Percentiles rank a stretch among this genome's conserved stretches.
Evolutionary conservation across 2,329 filamentous ascomycete genomes (phyloP).

Genomic region (Onygenales sp.): DNA sequence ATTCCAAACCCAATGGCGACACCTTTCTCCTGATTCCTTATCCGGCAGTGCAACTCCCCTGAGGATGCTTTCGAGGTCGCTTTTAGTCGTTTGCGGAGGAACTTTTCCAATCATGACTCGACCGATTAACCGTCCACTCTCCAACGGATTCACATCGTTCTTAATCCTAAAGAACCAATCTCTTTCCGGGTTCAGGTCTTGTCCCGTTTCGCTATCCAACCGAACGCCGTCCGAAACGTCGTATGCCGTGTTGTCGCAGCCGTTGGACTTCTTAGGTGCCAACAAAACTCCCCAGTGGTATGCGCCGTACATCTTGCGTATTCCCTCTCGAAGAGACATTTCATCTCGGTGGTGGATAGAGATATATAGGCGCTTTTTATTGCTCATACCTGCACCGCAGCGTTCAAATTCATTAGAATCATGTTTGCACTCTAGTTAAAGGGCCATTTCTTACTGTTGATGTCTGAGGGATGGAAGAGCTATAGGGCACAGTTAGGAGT

Average conservation of each 20-base stretch:
- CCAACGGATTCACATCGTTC: constrained; percentile 2
- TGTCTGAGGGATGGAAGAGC: background rate
- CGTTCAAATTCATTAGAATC: constrained; percentile 1
- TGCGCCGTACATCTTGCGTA: background rate
- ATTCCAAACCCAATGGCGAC: constrained; percentile 6
- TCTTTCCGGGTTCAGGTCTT: constrained; percentile 1
- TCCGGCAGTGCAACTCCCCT: constrained; percentile 4
- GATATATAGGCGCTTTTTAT: constrained; percentile 1
- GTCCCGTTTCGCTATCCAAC: background rate
- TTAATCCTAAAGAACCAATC: constrained; percentile 2
- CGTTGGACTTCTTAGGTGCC: constrained; percentile 1
- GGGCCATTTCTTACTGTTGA: background rate
- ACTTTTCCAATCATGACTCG: constrained; percentile 5
- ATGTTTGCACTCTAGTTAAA: background rate
- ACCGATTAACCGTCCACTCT: constrained; percentile 3
- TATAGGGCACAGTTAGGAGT: background rate
- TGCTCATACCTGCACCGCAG: constrained; percentile 1
- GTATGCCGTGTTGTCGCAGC: constrained; percentile 1
- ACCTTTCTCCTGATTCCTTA: constrained; percentile 5
- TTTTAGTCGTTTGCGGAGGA: constrained; percentile 3
- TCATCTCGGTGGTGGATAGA: constrained; percentile 1
- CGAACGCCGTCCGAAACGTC: constrained; percentile 2
- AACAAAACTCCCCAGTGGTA: constrained; percentile 1
- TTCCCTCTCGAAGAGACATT: constrained; percentile 1
- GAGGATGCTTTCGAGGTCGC: constrained; percentile 1